A percentile compares a stretch with the other conserved stretches of the same genome.
phyloP scores from a whole-genome alignment of 805 yeast species.

The Ascoidea asiatica region DNA sequence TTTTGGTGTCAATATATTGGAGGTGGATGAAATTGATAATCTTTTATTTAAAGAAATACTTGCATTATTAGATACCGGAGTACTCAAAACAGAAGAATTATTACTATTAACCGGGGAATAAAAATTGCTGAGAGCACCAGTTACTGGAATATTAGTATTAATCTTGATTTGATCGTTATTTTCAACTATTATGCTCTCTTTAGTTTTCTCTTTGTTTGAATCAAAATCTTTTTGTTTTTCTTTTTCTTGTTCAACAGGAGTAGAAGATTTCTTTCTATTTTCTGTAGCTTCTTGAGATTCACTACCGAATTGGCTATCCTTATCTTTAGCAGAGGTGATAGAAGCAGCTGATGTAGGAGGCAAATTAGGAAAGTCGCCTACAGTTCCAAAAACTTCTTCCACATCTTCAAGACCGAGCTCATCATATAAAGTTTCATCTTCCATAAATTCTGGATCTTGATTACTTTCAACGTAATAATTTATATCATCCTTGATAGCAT shows the following conservation, averaged over 20 bases:
- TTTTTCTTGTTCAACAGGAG: too few relatives aligned
- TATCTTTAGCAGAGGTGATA: not conserved
- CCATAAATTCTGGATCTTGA: conserved; percentile 85
- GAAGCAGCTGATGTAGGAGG: not conserved
- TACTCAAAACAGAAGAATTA: conserved; percentile 13
- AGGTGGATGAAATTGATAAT: not conserved
- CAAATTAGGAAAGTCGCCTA: conserved; percentile 8
- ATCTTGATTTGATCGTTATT: conserved; percentile 61
- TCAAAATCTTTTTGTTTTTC: too few relatives aligned
- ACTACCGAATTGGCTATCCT: too few relatives aligned
- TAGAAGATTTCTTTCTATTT: not conserved
- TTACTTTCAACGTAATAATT: conserved; percentile 89
- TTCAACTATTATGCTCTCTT: too few relatives aligned
- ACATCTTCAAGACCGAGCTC: conserved; percentile 55
- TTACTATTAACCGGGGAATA: not conserved
- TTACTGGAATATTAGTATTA: conserved; percentile 21
- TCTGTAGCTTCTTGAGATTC: not conserved
- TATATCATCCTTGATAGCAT: conserved; percentile 75
- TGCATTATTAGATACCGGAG: conserved; percentile 4
- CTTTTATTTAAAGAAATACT: not conserved
- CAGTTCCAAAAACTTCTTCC: conserved; percentile 9
- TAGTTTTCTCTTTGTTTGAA: too few relatives aligned
- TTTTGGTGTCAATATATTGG: conserved; percentile 1
- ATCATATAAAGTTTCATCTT: conserved; percentile 75
- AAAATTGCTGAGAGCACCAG: conserved; percentile 9